Evolutionary conservation across 306 rosid species (phyloP).

Genomic region (Prunus armeniaca): DNA sequence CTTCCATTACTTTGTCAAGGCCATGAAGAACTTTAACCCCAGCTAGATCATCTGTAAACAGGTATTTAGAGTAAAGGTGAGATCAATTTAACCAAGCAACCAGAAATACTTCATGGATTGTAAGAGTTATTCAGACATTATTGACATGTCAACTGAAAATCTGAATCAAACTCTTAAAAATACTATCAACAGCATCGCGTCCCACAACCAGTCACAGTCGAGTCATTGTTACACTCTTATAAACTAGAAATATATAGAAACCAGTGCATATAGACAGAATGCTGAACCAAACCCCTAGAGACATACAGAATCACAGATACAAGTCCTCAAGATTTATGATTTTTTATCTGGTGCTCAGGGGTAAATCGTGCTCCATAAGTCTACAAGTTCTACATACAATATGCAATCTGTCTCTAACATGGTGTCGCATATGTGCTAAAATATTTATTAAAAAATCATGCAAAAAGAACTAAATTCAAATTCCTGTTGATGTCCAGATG

Average conservation of each 20-base stretch:
- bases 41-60: conserved; percentile 57
- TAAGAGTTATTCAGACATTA: not conserved
- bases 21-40: conserved; percentile 98
- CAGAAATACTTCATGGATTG: not conserved
- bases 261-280: not conserved
- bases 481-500: not conserved
- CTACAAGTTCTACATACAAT: not conserved
- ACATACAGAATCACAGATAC: too few relatives aligned
- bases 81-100: not conserved
- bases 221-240: not conserved
- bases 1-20: conserved; percentile 87
- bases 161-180: not conserved
- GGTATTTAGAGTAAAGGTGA: conserved; percentile 15
- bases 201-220: not conserved
- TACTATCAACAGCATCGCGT: not conserved
- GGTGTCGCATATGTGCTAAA: not conserved
- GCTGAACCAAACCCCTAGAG: not conserved
- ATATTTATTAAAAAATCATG: not conserved
- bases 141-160: not conserved
- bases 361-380: not conserved
- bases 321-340: not conserved
- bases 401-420: not conserved
- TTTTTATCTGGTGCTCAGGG: not conserved
- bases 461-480: not conserved
- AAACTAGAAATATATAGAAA: not conserved